Evolutionary conservation across 2,329 filamentous ascomycete genomes (phyloP).

Genomic region (Aspergillus oerlinghausenensis): DNA sequence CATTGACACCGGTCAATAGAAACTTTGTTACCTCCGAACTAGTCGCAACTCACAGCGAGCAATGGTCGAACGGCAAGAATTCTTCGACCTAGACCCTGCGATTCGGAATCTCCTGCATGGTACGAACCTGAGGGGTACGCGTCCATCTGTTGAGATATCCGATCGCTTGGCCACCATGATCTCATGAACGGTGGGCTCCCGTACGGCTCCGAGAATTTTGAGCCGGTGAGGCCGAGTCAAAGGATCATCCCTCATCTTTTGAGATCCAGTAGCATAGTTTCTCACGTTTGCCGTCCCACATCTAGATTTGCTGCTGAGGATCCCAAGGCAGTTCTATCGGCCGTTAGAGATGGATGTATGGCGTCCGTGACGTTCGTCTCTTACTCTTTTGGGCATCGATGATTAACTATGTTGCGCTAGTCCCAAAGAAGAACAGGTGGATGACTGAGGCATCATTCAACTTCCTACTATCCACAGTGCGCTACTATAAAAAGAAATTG

Average conservation of each 20-base stretch:
- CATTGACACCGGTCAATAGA: conserved; percentile 9
- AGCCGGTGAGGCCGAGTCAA: background rate
- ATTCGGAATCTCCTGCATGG: background rate
- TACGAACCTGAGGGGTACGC: background rate
- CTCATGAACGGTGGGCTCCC: conserved; percentile 8
- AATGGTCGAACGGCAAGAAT: background rate
- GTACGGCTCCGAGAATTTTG: background rate
- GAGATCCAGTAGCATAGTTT: background rate
- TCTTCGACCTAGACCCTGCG: background rate
- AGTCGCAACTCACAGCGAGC: background rate
- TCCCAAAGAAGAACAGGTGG: background rate
- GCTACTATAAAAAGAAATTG: background rate
- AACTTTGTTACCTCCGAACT: background rate
- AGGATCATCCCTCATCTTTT: background rate
- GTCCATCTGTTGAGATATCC: conserved; percentile 1
- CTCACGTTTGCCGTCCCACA: background rate
- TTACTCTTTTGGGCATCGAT: background rate
- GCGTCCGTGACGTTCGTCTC: background rate
- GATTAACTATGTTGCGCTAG: background rate
- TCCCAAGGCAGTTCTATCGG: background rate
- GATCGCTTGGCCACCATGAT: conserved; percentile 10
- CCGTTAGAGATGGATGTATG: background rate
- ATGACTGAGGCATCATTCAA: background rate
- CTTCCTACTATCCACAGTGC: background rate
- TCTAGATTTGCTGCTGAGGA: background rate